Conservation (phyloP, 129 eudicot genomes). For the Glebionis coronaria region DNA sequence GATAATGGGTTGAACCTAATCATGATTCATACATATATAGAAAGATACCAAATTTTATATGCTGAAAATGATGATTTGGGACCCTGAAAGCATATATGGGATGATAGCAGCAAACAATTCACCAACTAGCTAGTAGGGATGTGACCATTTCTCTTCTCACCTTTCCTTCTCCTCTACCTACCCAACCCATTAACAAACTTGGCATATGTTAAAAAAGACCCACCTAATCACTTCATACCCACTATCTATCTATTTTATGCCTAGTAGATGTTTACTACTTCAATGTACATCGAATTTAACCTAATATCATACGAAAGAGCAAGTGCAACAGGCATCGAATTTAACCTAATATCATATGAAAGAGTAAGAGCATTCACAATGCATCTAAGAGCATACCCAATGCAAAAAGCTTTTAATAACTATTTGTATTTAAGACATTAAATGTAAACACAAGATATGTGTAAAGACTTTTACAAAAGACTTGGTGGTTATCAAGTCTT, state of each 20-base stretch:
- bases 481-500: no score
- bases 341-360: no score
- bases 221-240: slow-evolving; percentile 22
- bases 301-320: no score
- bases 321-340: no score
- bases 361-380: no score
- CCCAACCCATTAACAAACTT: slow-evolving; percentile 32
- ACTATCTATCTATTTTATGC: slow-evolving; percentile 19
- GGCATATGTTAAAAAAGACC: slow-evolving; percentile 14
- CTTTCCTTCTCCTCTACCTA: slow-evolving; percentile 32
- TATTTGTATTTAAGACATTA: no score
- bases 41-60: slow-evolving; percentile 6
- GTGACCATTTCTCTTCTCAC: slow-evolving; percentile 26
- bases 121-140: slow-evolving; percentile 32
- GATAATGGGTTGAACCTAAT: not conserved
- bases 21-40: slow-evolving; percentile 17
- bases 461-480: no score
- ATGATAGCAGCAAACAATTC: slow-evolving; percentile 14
- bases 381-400: no score
- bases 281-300: no score
- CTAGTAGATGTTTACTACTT: not conserved
- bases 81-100: slow-evolving; percentile 5
- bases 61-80: slow-evolving; percentile 7
- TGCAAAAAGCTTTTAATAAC: no score
- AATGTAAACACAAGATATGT: no score